Evolutionary conservation across 495 filamentous ascomycete species (phyloP).

Genomic region (Neurospora sp.): DNA sequence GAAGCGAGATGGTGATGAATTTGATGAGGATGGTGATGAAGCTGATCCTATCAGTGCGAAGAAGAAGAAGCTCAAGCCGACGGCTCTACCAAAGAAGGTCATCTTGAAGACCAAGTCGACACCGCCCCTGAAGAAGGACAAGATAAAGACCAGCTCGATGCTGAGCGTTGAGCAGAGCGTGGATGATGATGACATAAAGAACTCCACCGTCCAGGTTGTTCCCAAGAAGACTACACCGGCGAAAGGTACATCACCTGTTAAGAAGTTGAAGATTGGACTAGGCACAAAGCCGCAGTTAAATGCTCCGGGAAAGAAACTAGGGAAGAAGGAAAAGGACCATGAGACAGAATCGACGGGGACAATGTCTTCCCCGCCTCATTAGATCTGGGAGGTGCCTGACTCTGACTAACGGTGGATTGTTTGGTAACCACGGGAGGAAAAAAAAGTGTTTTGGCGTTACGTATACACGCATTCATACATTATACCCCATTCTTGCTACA

Average conservation of each 20-base stretch:
- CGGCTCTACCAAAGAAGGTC: conserved; percentile 33
- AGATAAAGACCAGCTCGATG: conserved; percentile 31
- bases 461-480: neutral
- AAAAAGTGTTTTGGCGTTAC: neutral
- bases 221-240: conserved; percentile 31
- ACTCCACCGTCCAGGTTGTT: conserved; percentile 31
- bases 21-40: conserved; percentile 41
- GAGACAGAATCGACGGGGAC: conserved; percentile 43
- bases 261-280: conserved; percentile 35
- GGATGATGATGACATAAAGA: conserved; percentile 27
- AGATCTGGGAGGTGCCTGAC: neutral
- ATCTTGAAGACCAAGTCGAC: conserved; percentile 38
- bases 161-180: conserved; percentile 32
- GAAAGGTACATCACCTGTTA: conserved; percentile 33
- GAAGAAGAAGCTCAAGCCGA: conserved; percentile 41
- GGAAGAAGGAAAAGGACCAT: conserved; percentile 30
- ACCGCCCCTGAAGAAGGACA: conserved; percentile 31
- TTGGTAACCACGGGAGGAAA: neutral
- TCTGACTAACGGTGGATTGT: neutral
- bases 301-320: conserved; percentile 27
- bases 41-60: conserved; percentile 38
- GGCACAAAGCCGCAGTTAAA: conserved; percentile 28
- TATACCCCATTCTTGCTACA: neutral
- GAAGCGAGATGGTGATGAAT: conserved; percentile 41
- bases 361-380: conserved; percentile 36